Percentiles rank a stretch among this genome's conserved stretches.
phyloP scores from a whole-genome alignment of 2,329 filamentous ascomycete species.

The Dissoconium aciculare region DNA sequence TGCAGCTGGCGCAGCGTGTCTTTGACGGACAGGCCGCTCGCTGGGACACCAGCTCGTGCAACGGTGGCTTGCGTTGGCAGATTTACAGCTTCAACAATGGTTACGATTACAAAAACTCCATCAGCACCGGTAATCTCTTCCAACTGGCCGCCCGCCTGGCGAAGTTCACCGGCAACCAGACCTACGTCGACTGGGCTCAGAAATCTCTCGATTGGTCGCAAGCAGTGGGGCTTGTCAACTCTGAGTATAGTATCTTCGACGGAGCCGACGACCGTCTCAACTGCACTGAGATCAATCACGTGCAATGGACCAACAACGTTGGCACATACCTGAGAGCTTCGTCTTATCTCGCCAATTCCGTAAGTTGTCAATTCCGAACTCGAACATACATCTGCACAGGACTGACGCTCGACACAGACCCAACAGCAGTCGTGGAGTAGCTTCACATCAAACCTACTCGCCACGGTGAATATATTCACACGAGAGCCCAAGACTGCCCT shows the following conservation, averaged over 20 bases:
- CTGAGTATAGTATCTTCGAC: constrained; percentile 40
- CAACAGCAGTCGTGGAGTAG: no score
- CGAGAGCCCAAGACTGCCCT: no score
- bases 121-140: constrained; percentile 72
- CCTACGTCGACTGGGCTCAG: constrained; percentile 51
- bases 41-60: constrained; percentile 52
- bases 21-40: constrained; percentile 61
- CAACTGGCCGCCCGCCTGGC: constrained; percentile 49
- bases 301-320: constrained; percentile 50
- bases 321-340: constrained; percentile 53
- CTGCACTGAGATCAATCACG: constrained; percentile 35
- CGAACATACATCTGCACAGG: no score
- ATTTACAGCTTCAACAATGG: constrained; percentile 65
- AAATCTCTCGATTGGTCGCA: constrained; percentile 52
- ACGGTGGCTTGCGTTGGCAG: constrained; percentile 71
- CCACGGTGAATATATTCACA: no score
- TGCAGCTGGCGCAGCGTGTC: constrained; percentile 58
- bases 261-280: constrained; percentile 41
- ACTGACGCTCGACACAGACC: no score
- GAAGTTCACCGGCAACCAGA: constrained; percentile 28
- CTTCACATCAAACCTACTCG: not conserved
- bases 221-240: constrained; percentile 40
- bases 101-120: constrained; percentile 68
- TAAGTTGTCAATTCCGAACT: no score
- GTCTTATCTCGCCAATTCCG: constrained; percentile 45